Evolutionary conservation across 2,329 filamentous ascomycete species (phyloP), one percentile per base, ranked within the genome.

Genomic region (Diplodia scrobiculata): DNA sequence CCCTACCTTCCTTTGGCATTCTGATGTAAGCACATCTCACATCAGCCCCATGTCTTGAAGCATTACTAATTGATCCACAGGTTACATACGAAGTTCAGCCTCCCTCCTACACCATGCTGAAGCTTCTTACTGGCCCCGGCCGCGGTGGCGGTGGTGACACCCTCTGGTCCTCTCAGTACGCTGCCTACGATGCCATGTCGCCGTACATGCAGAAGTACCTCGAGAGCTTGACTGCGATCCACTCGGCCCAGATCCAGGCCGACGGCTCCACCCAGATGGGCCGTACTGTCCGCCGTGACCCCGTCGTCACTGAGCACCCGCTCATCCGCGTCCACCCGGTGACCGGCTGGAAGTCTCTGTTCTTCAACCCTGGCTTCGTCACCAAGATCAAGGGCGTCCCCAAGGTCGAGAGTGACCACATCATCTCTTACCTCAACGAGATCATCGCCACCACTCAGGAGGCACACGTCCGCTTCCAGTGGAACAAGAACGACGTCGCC

Each of bases 391-490:
- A 85, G n/a, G 85, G 84, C 1, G 78, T 87, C 2, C 84, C 85
- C 2, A 84, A 85, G 69, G 80, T 79, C 0, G 84, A 86, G 73
- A 81, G 78, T 38, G 82, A 86, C 68, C 75, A 79, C 50, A 84
- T 85, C 68, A 79, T 86, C 67, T 71, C 73, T 2, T 80, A 82
- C 54, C 77, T 87, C 38, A 85, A 84, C 38, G 82, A 85, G 70
- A 77, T 86, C 27, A 80, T 87, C 6, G 76, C 82, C 2, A 84
- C 83, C 1, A 86, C 82, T 6, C 88, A 89, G 50, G 90, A 92
- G 74, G 81, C 89, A 67, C 89, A 91, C 71, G 88, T 85, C 5
- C 83, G 89, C 19, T 86, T 89, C 72, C 82, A 84, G 69, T 89
- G 88, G 87, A 80, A 82, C 51, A 83, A 85, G 68, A 83, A 85